Base-by-base conservation (phyloP, 1,284 basidiomycete species). In the Lignosus rhinocerotis region DNA sequence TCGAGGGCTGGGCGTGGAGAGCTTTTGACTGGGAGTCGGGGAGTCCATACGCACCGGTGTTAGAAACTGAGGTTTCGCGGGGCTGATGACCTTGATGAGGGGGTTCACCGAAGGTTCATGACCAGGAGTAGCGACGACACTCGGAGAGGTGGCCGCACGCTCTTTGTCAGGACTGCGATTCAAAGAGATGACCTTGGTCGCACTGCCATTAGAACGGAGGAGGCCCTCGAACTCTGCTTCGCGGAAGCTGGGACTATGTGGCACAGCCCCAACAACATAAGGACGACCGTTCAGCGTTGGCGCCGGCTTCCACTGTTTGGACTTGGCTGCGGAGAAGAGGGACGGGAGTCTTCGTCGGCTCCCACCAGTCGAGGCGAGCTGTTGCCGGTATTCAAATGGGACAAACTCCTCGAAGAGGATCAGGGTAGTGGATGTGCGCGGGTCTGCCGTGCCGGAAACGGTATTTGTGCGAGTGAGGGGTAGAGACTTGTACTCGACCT, bases 341-440 rank as follows among this genome's bases (percentile, higher is more conserved):
- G 75, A 75, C 0, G 73, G 74, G 0, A 73, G 72, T 45, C 75
- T 78, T 47, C 69, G 73, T 52, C 71, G 69, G 30, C 48, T 67
- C 21, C 61, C 57, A 10, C 69, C 68, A 25, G 73, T 69, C 11
- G 76, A 70, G 9, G 85, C 82, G 0, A 96, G 81, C 58, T 90
- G 87, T 56, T 90, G 83, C 34, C 92, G 83, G 67, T 95, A 95
- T 67, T 94, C 92, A 49, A 86, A 74, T 0, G 93, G 93, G 4
- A 96, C 90, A 58, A 92, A 91, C 69, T 95, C 93, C 73, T 96
- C 93, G 66, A 92, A 94, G 6, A 96, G 77, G 53, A 94, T 82
- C 45, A 91, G 80, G 0, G 85, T 81, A 0, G 81, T 75, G 11
- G 80, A 73, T 0, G 78, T 82, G 16, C 86, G 79, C 0, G 84